Conservation (phyloP, 768 basidiomycete species). For the Dictyophora rubrovolvata region DNA sequence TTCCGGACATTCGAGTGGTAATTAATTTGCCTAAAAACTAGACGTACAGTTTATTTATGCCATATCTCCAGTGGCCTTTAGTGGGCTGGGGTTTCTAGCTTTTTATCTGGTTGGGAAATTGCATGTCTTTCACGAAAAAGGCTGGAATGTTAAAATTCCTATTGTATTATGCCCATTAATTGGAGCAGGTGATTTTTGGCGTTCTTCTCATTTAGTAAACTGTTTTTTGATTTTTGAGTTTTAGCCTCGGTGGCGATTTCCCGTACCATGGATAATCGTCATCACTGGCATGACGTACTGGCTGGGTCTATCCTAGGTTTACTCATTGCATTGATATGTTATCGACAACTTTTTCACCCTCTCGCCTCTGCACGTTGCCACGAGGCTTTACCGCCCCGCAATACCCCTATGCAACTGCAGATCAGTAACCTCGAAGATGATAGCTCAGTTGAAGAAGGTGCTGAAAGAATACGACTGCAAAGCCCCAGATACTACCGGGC, state of each 20-base stretch:
- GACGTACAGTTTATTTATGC: background rate
- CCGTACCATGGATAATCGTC: slow-evolving; percentile 87
- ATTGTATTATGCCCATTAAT: slow-evolving; percentile 14
- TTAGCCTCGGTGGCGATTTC: slow-evolving; percentile 68
- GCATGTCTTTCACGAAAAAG: slow-evolving; percentile 77
- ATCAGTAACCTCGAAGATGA: slow-evolving; percentile 8
- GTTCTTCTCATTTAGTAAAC: background rate
- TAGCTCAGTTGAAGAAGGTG: slow-evolving; percentile 12
- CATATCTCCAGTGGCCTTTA: slow-evolving; percentile 63
- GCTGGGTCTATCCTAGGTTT: slow-evolving; percentile 72
- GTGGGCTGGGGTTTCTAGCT: slow-evolving; percentile 81
- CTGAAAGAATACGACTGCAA: background rate
- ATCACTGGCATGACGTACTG: slow-evolving; percentile 87
- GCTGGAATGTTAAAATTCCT: slow-evolving; percentile 43
- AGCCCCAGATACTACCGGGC: background rate
- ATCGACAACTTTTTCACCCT: slow-evolving; percentile 78
- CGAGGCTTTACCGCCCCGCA: slow-evolving; percentile 57
- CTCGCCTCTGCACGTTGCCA: slow-evolving; percentile 54
- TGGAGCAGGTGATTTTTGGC: background rate
- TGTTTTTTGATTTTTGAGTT: slow-evolving; percentile 5
- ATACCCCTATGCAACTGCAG: slow-evolving; percentile 12
- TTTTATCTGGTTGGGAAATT: slow-evolving; percentile 89
- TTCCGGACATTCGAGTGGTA: slow-evolving; percentile 84
- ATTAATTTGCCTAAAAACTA: background rate
- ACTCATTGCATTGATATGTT: slow-evolving; percentile 58